These are phyloP conservation scores for Filobasidium floriforme DNA, from an alignment of 768 basidiomycete species.

Conservation along the genomic window DNA sequence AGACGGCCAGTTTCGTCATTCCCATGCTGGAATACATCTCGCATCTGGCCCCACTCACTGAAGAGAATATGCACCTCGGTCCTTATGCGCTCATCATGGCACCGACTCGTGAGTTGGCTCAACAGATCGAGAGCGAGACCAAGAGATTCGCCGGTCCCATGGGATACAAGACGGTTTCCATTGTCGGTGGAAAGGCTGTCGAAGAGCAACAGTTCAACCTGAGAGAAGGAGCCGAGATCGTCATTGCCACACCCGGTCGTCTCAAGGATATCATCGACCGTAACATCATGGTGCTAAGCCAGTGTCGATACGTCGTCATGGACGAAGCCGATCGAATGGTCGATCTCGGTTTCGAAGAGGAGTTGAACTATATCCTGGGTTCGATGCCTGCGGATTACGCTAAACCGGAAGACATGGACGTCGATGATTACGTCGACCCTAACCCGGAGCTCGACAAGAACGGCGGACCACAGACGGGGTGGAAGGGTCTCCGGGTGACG, in stretches of 20 bases:
- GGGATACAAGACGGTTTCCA: slow-evolving; percentile 90
- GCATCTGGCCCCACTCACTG: slow-evolving; percentile 71
- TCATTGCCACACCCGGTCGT: slow-evolving; percentile 97
- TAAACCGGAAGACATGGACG: slow-evolving; percentile 72
- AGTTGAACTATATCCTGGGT: slow-evolving; percentile 89
- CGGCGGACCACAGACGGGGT: slow-evolving; percentile 26
- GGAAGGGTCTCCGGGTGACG: slow-evolving; percentile 57
- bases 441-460: slow-evolving; percentile 45
- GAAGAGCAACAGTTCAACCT: slow-evolving; percentile 98
- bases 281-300: slow-evolving; percentile 86
- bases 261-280: slow-evolving; percentile 96
- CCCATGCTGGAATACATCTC: slow-evolving; percentile 95
- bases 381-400: slow-evolving; percentile 78
- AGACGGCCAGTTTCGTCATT: slow-evolving; percentile 96
- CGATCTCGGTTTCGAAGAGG: slow-evolving; percentile 89
- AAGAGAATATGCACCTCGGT: slow-evolving; percentile 88
- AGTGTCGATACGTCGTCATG: slow-evolving; percentile 98
- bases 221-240: slow-evolving; percentile 95
- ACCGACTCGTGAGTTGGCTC: slow-evolving; percentile 95
- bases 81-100: slow-evolving; percentile 89
- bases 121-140: slow-evolving; percentile 90
- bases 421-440: slow-evolving; percentile 64
- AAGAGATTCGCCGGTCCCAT: slow-evolving; percentile 83
- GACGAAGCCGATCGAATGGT: slow-evolving; percentile 99
- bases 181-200: slow-evolving; percentile 91